Base-by-base conservation (phyloP, 208 protist species). In the Crithidia bombi region DNA sequence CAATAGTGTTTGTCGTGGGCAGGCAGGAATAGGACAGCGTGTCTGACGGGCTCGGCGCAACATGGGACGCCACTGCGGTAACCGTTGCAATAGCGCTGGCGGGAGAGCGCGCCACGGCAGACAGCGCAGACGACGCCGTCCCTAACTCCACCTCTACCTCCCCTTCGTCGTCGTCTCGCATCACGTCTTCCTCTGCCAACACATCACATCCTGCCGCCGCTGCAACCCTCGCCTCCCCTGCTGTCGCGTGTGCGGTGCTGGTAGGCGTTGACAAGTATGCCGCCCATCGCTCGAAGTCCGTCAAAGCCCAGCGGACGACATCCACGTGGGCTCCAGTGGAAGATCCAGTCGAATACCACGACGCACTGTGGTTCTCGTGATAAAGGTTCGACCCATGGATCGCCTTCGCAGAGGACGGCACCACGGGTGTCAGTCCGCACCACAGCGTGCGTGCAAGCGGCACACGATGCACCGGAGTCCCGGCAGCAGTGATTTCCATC, bases 371-470 rank as follows among this genome's bases (percentile, higher is more conserved):
- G n/a, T n/a, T n/a, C n/a, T n/a, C n/a, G n/a, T n/a, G n/a, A n/a
- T n/a, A n/a, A n/a, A n/a, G n/a, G n/a, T n/a, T n/a, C n/a, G n/a
- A n/a, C n/a, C n/a, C n/a, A n/a, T n/a, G n/a, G n/a, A n/a, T n/a
- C 25, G 28, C 19, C 12, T 25, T 47, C 30, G 59, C 41, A 15
- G n/a, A 35, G 3, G 32, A 7, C 46, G 44, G 63, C 64, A 69
- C 63, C 17, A 76, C 23, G 4, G 71, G 71, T 3, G 52, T 65
- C 14, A 76, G 19, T 0, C 35, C 71, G 15, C 55, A 28, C 71
- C 71, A 76, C 4, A 76, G 54, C 6, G 71, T 76, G 4, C 56
- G 28, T 1, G 46, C 28, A 3, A 51, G 63, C 14, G 57, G 63
- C 4, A 76, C 59, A 26, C 54, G 71, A 19, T 59, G 63, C 11